phyloP scores from a whole-genome alignment of 371 early-diverging fungal species.

The Haplosporangium sp. region DNA sequence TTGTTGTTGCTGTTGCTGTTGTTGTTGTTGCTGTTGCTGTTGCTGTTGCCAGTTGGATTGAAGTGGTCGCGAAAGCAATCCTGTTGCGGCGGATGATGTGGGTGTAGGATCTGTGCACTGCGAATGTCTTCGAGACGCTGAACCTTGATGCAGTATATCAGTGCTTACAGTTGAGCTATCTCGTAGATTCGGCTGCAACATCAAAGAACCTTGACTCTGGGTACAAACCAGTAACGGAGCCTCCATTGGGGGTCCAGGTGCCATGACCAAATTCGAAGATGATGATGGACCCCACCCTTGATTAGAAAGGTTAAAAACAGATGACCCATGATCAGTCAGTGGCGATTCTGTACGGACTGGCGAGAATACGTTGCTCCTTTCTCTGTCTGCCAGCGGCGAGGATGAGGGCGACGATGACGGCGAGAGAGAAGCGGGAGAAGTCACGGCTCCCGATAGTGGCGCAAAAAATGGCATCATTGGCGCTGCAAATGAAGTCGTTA shows the following conservation, averaged over 20 bases:
- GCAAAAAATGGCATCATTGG: not conserved
- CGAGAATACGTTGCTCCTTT: not conserved
- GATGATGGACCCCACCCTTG: not conserved
- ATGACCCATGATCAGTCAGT: not conserved
- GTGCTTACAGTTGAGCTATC: not conserved
- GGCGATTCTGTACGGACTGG: not conserved
- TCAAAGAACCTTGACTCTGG: slow-evolving; percentile 35
- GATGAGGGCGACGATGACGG: slow-evolving; percentile 17
- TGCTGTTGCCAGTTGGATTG: not conserved
- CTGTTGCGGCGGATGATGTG: not conserved
- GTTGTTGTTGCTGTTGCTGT: not conserved
- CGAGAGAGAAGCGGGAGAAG: not conserved
- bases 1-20: slow-evolving; percentile 7
- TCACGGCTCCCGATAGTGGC: not conserved
- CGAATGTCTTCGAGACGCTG: slow-evolving; percentile 15
- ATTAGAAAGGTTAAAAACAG: not conserved
- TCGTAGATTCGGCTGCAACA: slow-evolving; percentile 7
- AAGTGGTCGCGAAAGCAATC: not conserved
- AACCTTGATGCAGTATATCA: not conserved
- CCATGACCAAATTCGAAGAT: not conserved
- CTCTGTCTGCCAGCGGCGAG: slow-evolving; percentile 10
- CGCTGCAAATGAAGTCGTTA: not conserved
- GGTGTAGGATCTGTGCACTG: slow-evolving; percentile 1
- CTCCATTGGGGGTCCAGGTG: not conserved
- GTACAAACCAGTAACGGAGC: slow-evolving; percentile 24